Conservation (phyloP, 2,329 filamentous ascomycete species). For the Fusarium vanettenii region DNA sequence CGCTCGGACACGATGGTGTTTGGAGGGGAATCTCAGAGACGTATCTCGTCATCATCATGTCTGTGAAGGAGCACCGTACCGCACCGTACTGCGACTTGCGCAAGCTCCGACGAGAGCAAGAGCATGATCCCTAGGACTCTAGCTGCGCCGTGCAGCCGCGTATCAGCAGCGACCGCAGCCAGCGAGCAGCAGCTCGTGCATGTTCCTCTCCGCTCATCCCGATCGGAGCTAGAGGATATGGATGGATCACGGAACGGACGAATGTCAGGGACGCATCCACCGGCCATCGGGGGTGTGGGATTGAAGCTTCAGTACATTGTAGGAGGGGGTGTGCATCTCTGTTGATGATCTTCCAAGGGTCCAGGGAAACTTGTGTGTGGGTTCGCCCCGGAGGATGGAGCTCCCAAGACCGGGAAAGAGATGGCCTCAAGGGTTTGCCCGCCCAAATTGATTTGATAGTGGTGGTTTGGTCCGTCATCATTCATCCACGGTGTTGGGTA, state of each 20-base stretch:
- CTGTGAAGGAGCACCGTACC: constrained; percentile 11
- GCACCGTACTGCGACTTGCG: background rate
- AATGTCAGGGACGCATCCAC: constrained; percentile 42
- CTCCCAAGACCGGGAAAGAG: background rate
- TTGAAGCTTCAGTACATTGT: background rate
- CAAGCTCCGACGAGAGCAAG: background rate
- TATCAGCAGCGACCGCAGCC: constrained; percentile 7
- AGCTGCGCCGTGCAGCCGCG: constrained; percentile 13
- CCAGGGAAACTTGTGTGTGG: constrained; percentile 19
- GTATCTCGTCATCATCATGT: constrained; percentile 28
- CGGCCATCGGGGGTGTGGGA: constrained; percentile 17
- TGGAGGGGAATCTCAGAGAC: constrained; percentile 12
- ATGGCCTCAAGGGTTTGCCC: background rate
- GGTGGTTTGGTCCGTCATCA: constrained; percentile 1
- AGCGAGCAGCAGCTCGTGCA: constrained; percentile 20
- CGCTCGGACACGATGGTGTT: constrained; percentile 1
- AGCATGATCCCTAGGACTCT: constrained; percentile 8
- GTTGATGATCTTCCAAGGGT: constrained; percentile 16
- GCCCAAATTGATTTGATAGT: constrained; percentile 5
- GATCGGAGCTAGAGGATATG: constrained; percentile 37
- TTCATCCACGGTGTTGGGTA: background rate
- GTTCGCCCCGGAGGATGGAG: constrained; percentile 12
- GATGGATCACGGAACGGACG: constrained; percentile 30
- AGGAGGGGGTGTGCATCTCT: constrained; percentile 23
- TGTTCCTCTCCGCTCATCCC: constrained; percentile 30